Conservation (phyloP, 2,329 filamentous ascomycete species). For the Mycocentrospora acerina region DNA sequence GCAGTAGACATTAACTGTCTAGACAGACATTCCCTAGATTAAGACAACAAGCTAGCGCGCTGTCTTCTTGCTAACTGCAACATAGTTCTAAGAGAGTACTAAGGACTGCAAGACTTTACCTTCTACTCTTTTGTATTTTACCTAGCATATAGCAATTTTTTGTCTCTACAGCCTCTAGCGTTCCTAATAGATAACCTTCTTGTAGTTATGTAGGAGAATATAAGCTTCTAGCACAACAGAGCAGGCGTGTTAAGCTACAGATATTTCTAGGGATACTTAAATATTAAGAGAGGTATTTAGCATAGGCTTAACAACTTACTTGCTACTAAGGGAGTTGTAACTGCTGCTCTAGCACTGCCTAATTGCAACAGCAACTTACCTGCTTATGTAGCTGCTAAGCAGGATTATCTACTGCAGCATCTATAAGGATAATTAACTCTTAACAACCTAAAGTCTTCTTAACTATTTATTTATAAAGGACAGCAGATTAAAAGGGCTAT, state of each 20-base stretch:
- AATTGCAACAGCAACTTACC: too few species aligned
- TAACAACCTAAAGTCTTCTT: conserved; percentile 1
- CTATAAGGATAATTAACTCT: background rate
- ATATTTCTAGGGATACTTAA: conserved; percentile 1
- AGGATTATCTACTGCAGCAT: background rate
- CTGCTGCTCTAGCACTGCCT: too few species aligned
- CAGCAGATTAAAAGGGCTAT: too few species aligned
- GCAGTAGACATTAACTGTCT: conserved; percentile 4
- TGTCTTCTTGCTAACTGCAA: conserved; percentile 7
- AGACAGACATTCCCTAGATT: background rate
- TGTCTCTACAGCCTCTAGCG: conserved; percentile 1
- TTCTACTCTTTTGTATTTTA: conserved; percentile 6
- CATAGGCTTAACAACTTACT: too few species aligned
- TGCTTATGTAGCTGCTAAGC: conserved; percentile 2
- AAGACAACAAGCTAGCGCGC: conserved; percentile 4
- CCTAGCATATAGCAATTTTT: conserved; percentile 2
- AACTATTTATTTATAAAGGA: background rate
- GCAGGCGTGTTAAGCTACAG: background rate
- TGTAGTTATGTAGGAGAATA: conserved; percentile 4
- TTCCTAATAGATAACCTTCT: conserved; percentile 8
- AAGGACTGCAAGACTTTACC: conserved; percentile 5
- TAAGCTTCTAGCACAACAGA: conserved; percentile 7
- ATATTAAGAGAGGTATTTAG: background rate
- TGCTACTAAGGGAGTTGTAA: too few species aligned
- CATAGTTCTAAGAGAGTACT: conserved; percentile 3